Percentiles rank a stretch among this genome's conserved stretches.
phyloP scores from a whole-genome alignment of 148 eudicot species.

The Rhododendron vialii region DNA sequence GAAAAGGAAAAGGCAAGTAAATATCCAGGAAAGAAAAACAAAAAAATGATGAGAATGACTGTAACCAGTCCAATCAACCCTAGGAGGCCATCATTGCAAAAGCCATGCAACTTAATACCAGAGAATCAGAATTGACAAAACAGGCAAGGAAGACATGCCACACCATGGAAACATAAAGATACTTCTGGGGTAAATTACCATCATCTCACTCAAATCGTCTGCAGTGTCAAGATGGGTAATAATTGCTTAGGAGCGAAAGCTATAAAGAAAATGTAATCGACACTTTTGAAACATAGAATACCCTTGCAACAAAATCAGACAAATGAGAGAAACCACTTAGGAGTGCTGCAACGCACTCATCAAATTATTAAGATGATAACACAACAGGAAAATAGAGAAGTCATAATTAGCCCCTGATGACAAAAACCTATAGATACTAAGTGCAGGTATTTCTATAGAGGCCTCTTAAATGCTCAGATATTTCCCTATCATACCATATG shows the following conservation, averaged over 20 bases:
- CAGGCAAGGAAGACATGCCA: not conserved
- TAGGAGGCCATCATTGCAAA: not conserved
- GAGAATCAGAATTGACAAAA: not conserved
- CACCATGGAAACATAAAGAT: not conserved
- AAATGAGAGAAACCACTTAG: not conserved
- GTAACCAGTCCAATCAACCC: not conserved
- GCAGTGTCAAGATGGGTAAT: not conserved
- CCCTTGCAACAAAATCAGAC: not conserved
- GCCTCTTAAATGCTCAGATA: slow-evolving; percentile 34
- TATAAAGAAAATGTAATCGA: not conserved
- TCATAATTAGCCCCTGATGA: not conserved
- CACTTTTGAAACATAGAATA: not conserved
- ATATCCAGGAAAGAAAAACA: not conserved
- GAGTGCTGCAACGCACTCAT: not conserved
- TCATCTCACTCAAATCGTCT: not conserved
- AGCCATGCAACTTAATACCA: not conserved
- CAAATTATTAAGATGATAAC: not conserved
- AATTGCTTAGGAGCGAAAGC: not conserved
- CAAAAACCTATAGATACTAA: slow-evolving; percentile 4
- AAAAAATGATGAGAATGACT: not conserved
- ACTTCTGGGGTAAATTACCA: not conserved
- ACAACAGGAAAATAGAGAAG: not conserved
- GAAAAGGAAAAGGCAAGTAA: not conserved
- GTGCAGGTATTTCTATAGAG: slow-evolving; percentile 16
- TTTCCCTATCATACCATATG: slow-evolving; percentile 61